Conservation (phyloP, 108 stramenopile genomes). For the Asterionellopsis glacialis region DNA sequence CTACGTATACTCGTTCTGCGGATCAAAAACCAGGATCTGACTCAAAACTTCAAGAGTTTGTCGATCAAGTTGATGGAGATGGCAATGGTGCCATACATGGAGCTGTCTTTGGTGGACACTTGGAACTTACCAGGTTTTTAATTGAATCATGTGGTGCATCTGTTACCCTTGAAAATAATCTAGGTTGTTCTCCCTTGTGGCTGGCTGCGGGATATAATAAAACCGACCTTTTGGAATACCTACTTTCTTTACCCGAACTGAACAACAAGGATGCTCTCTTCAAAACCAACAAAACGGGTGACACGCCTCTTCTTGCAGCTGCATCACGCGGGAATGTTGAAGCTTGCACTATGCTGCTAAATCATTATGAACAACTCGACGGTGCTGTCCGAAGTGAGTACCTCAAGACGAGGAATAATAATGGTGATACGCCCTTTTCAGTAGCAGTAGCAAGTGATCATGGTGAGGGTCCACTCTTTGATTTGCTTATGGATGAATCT, state of each 20-base stretch:
- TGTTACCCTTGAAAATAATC: slow-evolving; percentile 3
- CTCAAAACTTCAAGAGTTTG: slow-evolving; percentile 6
- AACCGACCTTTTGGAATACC: slow-evolving; percentile 26
- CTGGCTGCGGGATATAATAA: slow-evolving; percentile 40
- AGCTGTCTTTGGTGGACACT: slow-evolving; percentile 35
- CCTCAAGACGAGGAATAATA: slow-evolving; percentile 22
- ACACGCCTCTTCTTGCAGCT: slow-evolving; percentile 42
- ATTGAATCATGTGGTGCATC: slow-evolving; percentile 14
- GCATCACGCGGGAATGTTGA: slow-evolving; percentile 33
- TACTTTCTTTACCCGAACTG: slow-evolving; percentile 13
- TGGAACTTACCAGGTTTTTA: slow-evolving; percentile 23
- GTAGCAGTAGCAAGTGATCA: slow-evolving; percentile 33
- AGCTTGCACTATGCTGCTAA: slow-evolving; percentile 20
- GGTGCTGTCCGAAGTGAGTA: slow-evolving; percentile 8
- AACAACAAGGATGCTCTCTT: slow-evolving; percentile 6
- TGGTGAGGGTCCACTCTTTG: slow-evolving; percentile 11
- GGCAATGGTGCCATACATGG: slow-evolving; percentile 38
- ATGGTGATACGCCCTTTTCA: slow-evolving; percentile 31
- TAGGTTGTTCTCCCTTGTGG: slow-evolving; percentile 32
- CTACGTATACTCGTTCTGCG: slow-evolving; percentile 3
- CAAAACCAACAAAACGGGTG: slow-evolving; percentile 33
- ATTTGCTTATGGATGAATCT: slow-evolving; percentile 23
- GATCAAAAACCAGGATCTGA: background rate
- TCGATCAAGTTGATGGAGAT: slow-evolving; percentile 20
- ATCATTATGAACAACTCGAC: slow-evolving; percentile 9